Base-by-base conservation (phyloP, 2,329 filamentous ascomycete genomes). In the Fusarium chlamydosporum region DNA sequence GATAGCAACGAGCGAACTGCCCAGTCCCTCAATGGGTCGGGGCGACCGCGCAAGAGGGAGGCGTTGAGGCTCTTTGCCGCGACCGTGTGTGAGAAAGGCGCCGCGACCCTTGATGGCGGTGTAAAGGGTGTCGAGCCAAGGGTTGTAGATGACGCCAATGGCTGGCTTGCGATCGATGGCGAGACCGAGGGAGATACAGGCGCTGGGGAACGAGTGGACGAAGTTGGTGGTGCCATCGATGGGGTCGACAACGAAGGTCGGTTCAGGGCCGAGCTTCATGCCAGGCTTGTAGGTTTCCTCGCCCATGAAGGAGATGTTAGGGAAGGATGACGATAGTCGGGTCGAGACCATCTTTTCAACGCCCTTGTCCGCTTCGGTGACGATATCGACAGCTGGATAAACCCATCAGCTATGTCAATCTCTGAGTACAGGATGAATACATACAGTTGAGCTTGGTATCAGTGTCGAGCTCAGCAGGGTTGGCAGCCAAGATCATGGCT, bases 151-250 rank as follows among this genome's bases (percentile, higher is more conserved):
- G 60, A 95, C 89, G 65, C 92, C 92, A 43, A 94, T 84, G 54
- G 83, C 82, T 23, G 92, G 91, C 12, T 76, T 74, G 67, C 86
- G 85, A 74, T 86, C 79, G 65, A 93, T 79, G 42, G 90, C 85
- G 59, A 95, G 84, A 45, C 92, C 92, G 34, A 95, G 88, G 12
- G 91, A 93, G 80, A 94, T 90, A 80, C 89, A 92, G 65, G 92
- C 91, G 73, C 88, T 85, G 6, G 91, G 91, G 79, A 92, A 91
- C 20, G 86, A 86, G 79, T 94, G 92, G 46, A 94, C 86, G 75
- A 95, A 94, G 83, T 94, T 94, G 51, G 90, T 93, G 8, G 88
- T 94, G 52, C 79, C 92, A 80, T 95, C 92, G 72, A 95, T 94
- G 43, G 92, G 92, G 77, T 95, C 92, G 70, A 92, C 89, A 75